Base-by-base conservation (phyloP, 176 grass and related monocot species). In the Puccinellia tenuiflora region DNA sequence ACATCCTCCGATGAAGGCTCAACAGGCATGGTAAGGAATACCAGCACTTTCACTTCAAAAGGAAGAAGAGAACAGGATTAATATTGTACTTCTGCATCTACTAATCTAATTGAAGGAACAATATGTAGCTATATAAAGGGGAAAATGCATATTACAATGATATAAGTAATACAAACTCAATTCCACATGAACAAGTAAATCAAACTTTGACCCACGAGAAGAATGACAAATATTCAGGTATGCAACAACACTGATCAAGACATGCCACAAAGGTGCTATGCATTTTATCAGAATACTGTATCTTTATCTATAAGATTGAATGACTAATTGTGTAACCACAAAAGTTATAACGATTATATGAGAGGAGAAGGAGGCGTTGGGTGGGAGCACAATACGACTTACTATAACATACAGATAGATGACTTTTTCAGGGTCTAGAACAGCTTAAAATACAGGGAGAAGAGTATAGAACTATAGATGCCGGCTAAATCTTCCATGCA, bases 11-110 rank as follows among this genome's bases (percentile, higher is more conserved):
- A 95, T 18, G 80, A 84, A 12, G 92, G 83, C 26, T 95, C 96
- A 78, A 95, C 89, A 10, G 96, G 96, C 90, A 95, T 94, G 14
- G 96, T 95, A 56, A 98, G 90, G 80, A 98, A 95, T 33, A 98
- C 92, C 96, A 95, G 79, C n/a, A 95, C 92, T 85, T 98, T 98
- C 70, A 98, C 96, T 95, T 79, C 39, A 77, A 54, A 76, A 45
- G 24, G 33, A 25, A 71, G 67, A 26, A 45, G 40, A 28, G 9
- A 39, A 45, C 40, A 73, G 1, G 16, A 38, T 53, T 79, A 68
- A 31, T 40, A 18, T 65, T 68, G 50, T 18, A 51, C 9, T 7
- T 16, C 3, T 80, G 21, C 17, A 68, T 52, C 39, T 45, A 31
- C 40, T 9, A 76, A 73, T 76, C 64, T 17, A 61, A 68, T 68